Base-by-base conservation (phyloP, 2,329 filamentous ascomycete species). In the Meredithiella fracta region DNA sequence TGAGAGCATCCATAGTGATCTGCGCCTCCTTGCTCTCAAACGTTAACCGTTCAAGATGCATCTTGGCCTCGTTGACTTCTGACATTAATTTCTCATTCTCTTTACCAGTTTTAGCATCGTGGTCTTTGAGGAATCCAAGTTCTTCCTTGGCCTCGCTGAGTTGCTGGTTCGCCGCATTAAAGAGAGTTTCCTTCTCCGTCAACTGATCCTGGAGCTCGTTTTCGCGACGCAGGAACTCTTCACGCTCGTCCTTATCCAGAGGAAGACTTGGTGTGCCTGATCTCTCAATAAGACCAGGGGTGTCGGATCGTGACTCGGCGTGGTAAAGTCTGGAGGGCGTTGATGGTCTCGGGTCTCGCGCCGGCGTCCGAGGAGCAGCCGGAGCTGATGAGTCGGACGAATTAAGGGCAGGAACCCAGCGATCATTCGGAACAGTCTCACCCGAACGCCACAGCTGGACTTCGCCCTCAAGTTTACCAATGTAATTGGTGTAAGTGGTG, bases 181-280 rank as follows among this genome's bases (percentile, higher is more conserved):
- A 82, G 61, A 85, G 82, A 2, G 85, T 83, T 68, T 98, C 92
- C 69, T 83, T 92, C 69, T 98, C 92, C 1, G 92, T 83, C 55
- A 98, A 78, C 71, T 97, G 91, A 66, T 98, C 92, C 67, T 97
- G 92, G 44, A 98, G 77, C 67, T 98, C 92, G 64, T 98, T 98
- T 67, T 98, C 92, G 56, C 92, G 82, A 63, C 88, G 80, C 61
- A 98, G 69, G 64, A 97, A 98, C 67, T 98, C 92, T 64, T 98
- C 92, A 59, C 89, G 83, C 70, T 98, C 92, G 63, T 98, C 92
- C 70, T 94, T 96, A 56, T 98, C 92, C 59, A 97, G 74, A 40
- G 87, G 80, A 61, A 96, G 73, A 64, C 86, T 90, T 2, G 91
- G 91, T 11, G 91, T 97, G 53, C 83, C 85, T 15, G 90, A 81